Percentiles rank a stretch among this genome's conserved stretches.
Conservation (phyloP, 75 land plant species). For the Picea sitchensis region DNA sequence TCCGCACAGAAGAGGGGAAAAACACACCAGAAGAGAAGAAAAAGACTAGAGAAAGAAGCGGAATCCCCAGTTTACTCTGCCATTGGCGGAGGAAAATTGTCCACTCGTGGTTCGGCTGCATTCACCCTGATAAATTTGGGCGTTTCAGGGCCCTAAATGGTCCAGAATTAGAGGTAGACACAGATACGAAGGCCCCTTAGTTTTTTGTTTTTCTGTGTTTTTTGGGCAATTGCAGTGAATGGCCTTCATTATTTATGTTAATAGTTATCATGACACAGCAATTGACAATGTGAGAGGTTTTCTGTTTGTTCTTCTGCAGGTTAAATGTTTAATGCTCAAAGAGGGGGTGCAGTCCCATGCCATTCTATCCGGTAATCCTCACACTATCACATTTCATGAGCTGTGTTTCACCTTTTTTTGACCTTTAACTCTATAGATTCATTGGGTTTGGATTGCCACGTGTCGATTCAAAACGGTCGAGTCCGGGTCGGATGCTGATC, state of each 20-base stretch:
- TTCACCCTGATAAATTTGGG: background rate
- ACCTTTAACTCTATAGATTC: background rate
- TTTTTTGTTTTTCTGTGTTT: background rate
- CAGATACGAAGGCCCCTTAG: too few species aligned
- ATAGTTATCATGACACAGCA: background rate
- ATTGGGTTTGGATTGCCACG: background rate
- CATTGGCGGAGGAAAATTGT: too few species aligned
- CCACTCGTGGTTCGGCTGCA: too few species aligned
- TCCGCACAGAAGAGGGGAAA: too few species aligned
- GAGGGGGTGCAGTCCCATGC: background rate
- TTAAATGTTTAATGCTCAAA: constrained; percentile 4
- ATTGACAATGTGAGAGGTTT: background rate
- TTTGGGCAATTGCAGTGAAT: background rate
- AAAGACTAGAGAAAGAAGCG: too few species aligned
- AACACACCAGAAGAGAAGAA: too few species aligned
- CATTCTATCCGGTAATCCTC: constrained; percentile 7
- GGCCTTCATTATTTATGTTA: background rate
- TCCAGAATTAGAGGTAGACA: constrained; percentile 8
- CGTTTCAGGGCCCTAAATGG: constrained; percentile 10
- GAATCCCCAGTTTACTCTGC: too few species aligned
- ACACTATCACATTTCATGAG: background rate
- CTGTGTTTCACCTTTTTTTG: too few species aligned
- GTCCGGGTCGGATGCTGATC: background rate
- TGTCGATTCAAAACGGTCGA: background rate
- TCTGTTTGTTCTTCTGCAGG: background rate